These are phyloP conservation scores for Xylaria sp. DNA, from an alignment of 2,329 filamentous ascomycete species.

Conservation along the genomic window DNA sequence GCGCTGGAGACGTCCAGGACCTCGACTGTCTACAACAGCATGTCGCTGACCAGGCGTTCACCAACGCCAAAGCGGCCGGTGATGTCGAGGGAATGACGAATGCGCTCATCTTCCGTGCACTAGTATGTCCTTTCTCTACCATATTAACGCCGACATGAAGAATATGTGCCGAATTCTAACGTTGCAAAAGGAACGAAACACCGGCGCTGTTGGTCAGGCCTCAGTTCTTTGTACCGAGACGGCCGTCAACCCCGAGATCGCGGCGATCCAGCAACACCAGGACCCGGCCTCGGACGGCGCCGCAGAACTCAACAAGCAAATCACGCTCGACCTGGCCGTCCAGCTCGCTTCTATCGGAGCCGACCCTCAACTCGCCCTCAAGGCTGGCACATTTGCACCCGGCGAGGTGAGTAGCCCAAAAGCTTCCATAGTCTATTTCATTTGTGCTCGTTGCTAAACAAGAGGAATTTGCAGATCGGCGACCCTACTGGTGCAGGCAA, in stretches of 20 bases:
- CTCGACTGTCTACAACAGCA: constrained; percentile 59
- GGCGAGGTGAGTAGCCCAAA: constrained; percentile 59
- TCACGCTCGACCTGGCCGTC: constrained; percentile 66
- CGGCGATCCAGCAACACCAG: constrained; percentile 71
- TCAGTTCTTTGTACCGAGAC: constrained; percentile 66
- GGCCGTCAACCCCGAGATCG: constrained; percentile 73
- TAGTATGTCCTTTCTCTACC: constrained; percentile 61
- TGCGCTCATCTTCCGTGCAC: constrained; percentile 63
- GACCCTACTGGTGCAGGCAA: constrained; percentile 59
- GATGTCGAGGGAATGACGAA: constrained; percentile 65
- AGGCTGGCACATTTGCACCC: constrained; percentile 71
- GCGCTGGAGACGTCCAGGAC: constrained; percentile 53
- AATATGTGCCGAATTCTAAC: constrained; percentile 11
- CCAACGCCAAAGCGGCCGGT: constrained; percentile 63
- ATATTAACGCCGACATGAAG: constrained; percentile 51
- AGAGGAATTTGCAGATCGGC: constrained; percentile 30
- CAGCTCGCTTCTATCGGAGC: constrained; percentile 71
- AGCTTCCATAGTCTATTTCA: not conserved
- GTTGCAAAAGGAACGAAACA: constrained; percentile 65
- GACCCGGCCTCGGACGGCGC: constrained; percentile 70
- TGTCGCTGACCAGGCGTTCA: constrained; percentile 68
- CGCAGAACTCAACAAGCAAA: constrained; percentile 67
- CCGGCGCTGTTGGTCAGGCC: constrained; percentile 64
- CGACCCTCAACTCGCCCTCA: constrained; percentile 68
- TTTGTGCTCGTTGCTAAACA: constrained; percentile 11